Percentiles rank a stretch among this genome's conserved stretches.
Evolutionary conservation across 2,329 filamentous ascomycete species (phyloP).

Genomic region (Penicillium italicum): DNA sequence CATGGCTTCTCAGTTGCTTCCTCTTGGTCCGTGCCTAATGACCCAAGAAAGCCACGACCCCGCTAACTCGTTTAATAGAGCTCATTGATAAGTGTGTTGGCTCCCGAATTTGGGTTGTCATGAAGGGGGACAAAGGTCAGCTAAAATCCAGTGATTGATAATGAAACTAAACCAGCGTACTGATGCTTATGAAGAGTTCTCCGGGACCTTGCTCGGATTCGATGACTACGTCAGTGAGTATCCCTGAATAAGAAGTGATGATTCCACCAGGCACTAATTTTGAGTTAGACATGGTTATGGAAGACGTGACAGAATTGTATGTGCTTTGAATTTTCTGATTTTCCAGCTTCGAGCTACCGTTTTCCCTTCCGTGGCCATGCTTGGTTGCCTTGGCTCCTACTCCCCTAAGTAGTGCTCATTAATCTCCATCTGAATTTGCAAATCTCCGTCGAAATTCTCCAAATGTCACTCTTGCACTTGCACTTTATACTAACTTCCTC

Average conservation of each 20-base stretch:
- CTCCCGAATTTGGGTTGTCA: constrained; percentile 96
- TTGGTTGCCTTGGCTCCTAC: not conserved
- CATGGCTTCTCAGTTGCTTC: constrained; percentile 72
- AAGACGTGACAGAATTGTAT: constrained; percentile 95
- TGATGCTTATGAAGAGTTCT: constrained; percentile 67
- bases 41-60: constrained; percentile 9
- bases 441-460: too few relatives aligned
- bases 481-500: constrained; percentile 14
- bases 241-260: not conserved
- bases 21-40: constrained; percentile 54
- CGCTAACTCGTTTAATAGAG: constrained; percentile 55
- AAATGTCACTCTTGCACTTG: not conserved
- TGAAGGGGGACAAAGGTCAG: constrained; percentile 97
- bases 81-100: constrained; percentile 99
- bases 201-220: constrained; percentile 88
- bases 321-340: constrained; percentile 28
- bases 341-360: not conserved
- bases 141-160: not conserved
- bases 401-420: not conserved
- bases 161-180: not conserved
- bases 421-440: not conserved
- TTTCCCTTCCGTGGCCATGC: not conserved
- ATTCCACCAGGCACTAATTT: constrained; percentile 13
- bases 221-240: constrained; percentile 99
- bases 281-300: constrained; percentile 84